Evolutionary conservation across 1,139 yeast genomes (phyloP), one percentile per base, ranked within the genome.

Genomic region (Nakaseomyces glabratus): DNA sequence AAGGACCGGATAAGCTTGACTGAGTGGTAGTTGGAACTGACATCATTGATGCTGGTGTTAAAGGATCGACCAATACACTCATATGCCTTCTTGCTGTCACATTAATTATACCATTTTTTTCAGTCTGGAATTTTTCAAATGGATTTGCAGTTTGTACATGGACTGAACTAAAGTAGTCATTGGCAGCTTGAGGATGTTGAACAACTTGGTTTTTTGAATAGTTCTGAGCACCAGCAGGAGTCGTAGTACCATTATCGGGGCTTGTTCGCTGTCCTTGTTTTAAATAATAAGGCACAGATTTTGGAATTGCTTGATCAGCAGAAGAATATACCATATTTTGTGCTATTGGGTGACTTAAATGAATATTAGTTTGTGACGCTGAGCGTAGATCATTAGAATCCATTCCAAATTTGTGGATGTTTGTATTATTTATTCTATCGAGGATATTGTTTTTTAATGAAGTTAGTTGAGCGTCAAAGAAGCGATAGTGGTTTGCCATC

Each of bases 61-160:
- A 42, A 1, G 63, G 63, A 39, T 60, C 64, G 44, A 56, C 51
- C 4, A 57, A 37, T 6, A 58, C 48, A 15, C 63, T 57, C 56
- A 53, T 49, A 31, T 55, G 51, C 37, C 63, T 49, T 37, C 51
- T 52, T 6, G 48, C 36, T 1, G 55, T 20, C 28, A 34, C 28
- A 17, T 29, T 24, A 37, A 17, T n/a, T 4, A n/a, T 15, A 6
- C 30, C 21, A 11, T 26, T 20, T 7, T 21, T 20, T 7, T 26
- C 30, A 15, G 7, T 26, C n/a, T 26, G 30, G 15, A 26, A 26
- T n/a, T 26, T 26, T 16, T 32, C 28, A 19, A 19, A 11, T 12
- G 15, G 14, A 7, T 32, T 32, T 11, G 14, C 20, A 8, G 28
- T 16, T 5, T 13, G 18, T 12, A 24, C 22, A 16, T 24, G 29